phyloP scores from a whole-genome alignment of 2,329 filamentous ascomycete genomes.

The Beauveria bassiana region DNA sequence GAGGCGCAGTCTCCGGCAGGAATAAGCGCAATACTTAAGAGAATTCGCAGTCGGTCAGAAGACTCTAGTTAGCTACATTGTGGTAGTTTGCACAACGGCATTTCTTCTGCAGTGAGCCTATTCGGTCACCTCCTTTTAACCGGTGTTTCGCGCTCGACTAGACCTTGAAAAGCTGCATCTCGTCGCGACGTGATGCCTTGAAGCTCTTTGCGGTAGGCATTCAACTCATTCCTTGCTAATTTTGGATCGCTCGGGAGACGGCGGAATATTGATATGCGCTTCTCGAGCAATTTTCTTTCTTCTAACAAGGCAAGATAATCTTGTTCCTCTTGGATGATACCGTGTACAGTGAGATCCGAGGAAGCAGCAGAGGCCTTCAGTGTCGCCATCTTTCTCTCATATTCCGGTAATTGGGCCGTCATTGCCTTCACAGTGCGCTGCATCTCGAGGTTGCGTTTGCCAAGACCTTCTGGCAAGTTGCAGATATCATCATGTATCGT shows the following conservation, averaged over 20 bases:
- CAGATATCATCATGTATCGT: constrained; percentile 40
- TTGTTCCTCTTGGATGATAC: constrained; percentile 51
- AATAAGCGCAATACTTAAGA: constrained; percentile 39
- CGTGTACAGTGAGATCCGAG: constrained; percentile 45
- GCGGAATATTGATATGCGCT: constrained; percentile 57
- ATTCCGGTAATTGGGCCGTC: constrained; percentile 57
- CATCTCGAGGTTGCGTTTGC: constrained; percentile 66
- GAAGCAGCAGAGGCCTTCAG: constrained; percentile 29
- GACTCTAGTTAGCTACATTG: neutral
- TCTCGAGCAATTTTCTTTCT: constrained; percentile 52
- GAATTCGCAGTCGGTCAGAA: neutral
- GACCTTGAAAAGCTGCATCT: constrained; percentile 66
- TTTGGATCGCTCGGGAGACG: constrained; percentile 65
- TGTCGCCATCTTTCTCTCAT: constrained; percentile 37
- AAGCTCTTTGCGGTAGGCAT: constrained; percentile 57
- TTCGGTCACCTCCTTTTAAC: constrained; percentile 28
- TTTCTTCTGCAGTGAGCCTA: neutral
- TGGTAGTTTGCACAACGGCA: neutral
- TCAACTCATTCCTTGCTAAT: constrained; percentile 62
- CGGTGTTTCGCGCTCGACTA: constrained; percentile 57
- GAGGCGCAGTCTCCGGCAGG: constrained; percentile 62
- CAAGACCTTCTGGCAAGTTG: constrained; percentile 49
- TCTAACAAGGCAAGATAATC: constrained; percentile 50
- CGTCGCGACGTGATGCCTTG: constrained; percentile 52
- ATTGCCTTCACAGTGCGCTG: constrained; percentile 63